phyloP scores from a whole-genome alignment of 495 filamentous ascomycete genomes.

The Tetracladium setigerum region DNA sequence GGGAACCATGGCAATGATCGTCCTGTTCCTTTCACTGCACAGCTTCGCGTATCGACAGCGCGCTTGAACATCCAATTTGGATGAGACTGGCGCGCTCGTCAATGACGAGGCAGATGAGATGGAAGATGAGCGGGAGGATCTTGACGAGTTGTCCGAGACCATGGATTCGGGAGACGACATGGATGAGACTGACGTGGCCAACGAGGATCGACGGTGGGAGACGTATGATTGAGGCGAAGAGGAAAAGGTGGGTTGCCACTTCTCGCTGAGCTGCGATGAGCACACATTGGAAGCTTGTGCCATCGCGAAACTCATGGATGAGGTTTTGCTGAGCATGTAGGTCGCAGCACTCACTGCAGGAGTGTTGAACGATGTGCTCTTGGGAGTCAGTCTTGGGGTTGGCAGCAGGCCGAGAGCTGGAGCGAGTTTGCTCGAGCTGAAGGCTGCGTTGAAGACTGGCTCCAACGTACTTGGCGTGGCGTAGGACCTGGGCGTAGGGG shows the following conservation, averaged over 20 bases:
- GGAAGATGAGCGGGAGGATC: slow-evolving; percentile 65
- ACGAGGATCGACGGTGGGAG: slow-evolving; percentile 62
- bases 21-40: slow-evolving; percentile 43
- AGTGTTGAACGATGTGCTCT: slow-evolving; percentile 65
- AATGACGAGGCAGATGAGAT: slow-evolving; percentile 64
- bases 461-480: slow-evolving; percentile 52
- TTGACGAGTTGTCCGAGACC: slow-evolving; percentile 70
- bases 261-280: slow-evolving; percentile 45
- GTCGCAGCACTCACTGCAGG: slow-evolving; percentile 78
- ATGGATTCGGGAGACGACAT: slow-evolving; percentile 86
- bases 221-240: slow-evolving; percentile 47
- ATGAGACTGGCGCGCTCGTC: slow-evolving; percentile 52
- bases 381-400: slow-evolving; percentile 77
- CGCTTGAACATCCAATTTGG: slow-evolving; percentile 73
- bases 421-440: slow-evolving; percentile 39
- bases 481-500: slow-evolving; percentile 31
- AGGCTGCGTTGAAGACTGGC: slow-evolving; percentile 45
- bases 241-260: slow-evolving; percentile 48
- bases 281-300: slow-evolving; percentile 60
- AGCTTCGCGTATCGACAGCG: slow-evolving; percentile 71
- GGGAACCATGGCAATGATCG: slow-evolving; percentile 42
- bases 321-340: slow-evolving; percentile 42
- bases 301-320: slow-evolving; percentile 74
- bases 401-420: slow-evolving; percentile 59
- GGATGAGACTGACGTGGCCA: slow-evolving; percentile 68